Base-by-base conservation (phyloP, 169 alveolate genomes). In the Cryptosporidium ubiquitum region DNA sequence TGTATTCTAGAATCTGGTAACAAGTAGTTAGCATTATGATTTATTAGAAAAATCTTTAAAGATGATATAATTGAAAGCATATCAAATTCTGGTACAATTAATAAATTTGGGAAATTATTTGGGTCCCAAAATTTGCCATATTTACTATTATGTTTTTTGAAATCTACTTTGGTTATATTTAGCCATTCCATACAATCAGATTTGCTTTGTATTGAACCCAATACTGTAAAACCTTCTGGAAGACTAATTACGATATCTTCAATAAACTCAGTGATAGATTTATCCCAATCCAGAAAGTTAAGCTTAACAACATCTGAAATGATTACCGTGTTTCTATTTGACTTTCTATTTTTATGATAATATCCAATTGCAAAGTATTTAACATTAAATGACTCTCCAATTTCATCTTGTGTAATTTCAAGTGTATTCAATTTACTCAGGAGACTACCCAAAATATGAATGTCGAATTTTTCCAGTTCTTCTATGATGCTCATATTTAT, bases 351-450 rank as follows among this genome's bases (percentile, higher is more conserved):
- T 73, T 58, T 61, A 6, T 73, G 33, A 23, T 35, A 57, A 37
- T 52, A 73, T 9, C 85, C 85, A n/a, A 73, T 58, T 10, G 52
- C 85, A 73, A 73, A 73, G 31, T 73, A 73, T 55, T 52, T 73
- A 16, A 39, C 85, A 55, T 73, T 73, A 14, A 73, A 10, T 18
- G 70, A 23, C n/a, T 73, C 85, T 14, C 85, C 85, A 14, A 73
- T 58, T 23, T 73, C 71, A 29, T 58, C 85, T 29, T 73, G 42
- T 5, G 68, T 37, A 14, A 73, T 73, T 18, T 58, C 85, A 4
- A 55, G 51, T 35, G 35, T 58, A 37, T 73, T 73, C n/a, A 73
- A 37, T 23, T 23, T 39, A 33, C 31, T 4, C 6, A 73, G 29
- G 10, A 73, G 47, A 9, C 55, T 31, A 16, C 55, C 70, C 39